Percentiles rank a stretch among this genome's conserved stretches.
Evolutionary conservation across 2,329 filamentous ascomycete genomes (phyloP).

Genomic region (Cladophialophora psammophila): DNA sequence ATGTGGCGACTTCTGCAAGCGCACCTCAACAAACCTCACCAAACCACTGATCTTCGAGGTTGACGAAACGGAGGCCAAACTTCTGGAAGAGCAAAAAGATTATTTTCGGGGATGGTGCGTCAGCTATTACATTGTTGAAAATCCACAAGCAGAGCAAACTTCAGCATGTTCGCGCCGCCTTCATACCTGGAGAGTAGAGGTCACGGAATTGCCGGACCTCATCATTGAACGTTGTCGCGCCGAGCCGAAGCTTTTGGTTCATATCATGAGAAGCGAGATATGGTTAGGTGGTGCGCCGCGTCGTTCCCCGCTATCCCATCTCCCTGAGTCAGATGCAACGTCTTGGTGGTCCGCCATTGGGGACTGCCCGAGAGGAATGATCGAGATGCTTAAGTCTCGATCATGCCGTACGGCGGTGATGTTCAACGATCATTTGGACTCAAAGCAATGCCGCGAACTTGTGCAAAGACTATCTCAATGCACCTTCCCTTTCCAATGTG

Average conservation of each 20-base stretch:
- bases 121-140: slow-evolving; percentile 52
- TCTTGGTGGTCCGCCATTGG: slow-evolving; percentile 56
- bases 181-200: slow-evolving; percentile 49
- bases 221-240: slow-evolving; percentile 78
- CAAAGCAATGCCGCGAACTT: slow-evolving; percentile 50
- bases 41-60: slow-evolving; percentile 72
- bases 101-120: slow-evolving; percentile 80
- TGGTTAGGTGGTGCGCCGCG: slow-evolving; percentile 63
- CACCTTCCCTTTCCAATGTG: slow-evolving; percentile 59
- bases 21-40: slow-evolving; percentile 45
- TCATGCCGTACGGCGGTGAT: slow-evolving; percentile 59
- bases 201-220: slow-evolving; percentile 70
- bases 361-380: slow-evolving; percentile 74
- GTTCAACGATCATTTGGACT: slow-evolving; percentile 56
- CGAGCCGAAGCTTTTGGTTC: slow-evolving; percentile 75
- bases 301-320: not conserved
- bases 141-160: slow-evolving; percentile 42
- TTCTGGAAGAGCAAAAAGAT: slow-evolving; percentile 62
- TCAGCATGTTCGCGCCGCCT: not conserved
- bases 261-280: slow-evolving; percentile 76
- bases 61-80: slow-evolving; percentile 63
- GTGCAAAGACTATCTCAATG: slow-evolving; percentile 50
- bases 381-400: slow-evolving; percentile 66
- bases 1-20: slow-evolving; percentile 63
- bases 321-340: not conserved